phyloP scores from a whole-genome alignment of 805 yeast species.

The Pichia thaimueangensis region DNA sequence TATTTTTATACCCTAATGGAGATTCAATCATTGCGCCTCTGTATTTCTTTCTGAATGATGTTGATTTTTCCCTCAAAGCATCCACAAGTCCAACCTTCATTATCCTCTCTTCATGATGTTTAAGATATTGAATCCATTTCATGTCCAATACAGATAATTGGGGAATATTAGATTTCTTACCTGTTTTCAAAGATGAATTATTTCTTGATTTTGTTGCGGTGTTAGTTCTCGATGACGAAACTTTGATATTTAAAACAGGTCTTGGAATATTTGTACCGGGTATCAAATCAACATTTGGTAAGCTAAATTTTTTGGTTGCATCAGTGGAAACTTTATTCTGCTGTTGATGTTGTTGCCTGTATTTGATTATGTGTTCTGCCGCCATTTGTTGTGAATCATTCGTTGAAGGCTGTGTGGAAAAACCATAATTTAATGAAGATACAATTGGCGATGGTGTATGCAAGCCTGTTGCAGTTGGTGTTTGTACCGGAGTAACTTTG shows the following conservation, averaged over 20 bases:
- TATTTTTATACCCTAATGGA: constrained; percentile 45
- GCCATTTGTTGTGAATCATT: constrained; percentile 4
- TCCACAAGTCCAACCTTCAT: constrained; percentile 49
- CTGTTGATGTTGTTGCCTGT: constrained; percentile 2
- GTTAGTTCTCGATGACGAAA: constrained; percentile 11
- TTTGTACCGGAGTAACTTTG: neutral
- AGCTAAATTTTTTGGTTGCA: neutral
- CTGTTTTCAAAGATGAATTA: constrained; percentile 6
- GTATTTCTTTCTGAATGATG: constrained; percentile 47
- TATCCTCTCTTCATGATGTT: constrained; percentile 54
- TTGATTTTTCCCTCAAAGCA: constrained; percentile 39
- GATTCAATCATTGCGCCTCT: constrained; percentile 54
- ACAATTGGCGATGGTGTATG: neutral
- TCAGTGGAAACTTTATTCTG: neutral
- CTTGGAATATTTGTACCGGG: constrained; percentile 56
- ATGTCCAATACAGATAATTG: constrained; percentile 49
- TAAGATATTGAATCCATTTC: constrained; percentile 51
- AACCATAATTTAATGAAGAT: neutral
- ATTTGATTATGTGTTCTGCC: constrained; percentile 8
- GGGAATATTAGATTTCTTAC: constrained; percentile 29
- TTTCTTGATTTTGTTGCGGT: constrained; percentile 13
- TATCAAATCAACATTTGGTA: constrained; percentile 33
- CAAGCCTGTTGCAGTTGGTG: neutral
- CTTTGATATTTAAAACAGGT: constrained; percentile 39
- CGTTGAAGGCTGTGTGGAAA: neutral